Conservation (phyloP, 2,329 filamentous ascomycete species). For the Raffaelea albimanens region DNA sequence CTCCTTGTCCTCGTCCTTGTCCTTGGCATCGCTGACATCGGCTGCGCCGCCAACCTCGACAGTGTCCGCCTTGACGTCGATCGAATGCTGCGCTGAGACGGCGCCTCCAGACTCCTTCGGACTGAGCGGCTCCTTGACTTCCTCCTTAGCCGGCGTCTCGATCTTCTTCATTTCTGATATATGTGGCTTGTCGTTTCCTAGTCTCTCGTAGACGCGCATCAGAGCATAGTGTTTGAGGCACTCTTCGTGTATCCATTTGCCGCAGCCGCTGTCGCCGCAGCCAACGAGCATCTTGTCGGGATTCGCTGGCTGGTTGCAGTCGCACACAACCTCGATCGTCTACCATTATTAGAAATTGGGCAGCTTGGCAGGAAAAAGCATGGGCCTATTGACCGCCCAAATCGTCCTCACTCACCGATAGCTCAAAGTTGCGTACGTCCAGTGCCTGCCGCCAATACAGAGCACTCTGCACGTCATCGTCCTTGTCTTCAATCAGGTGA, state of each 20-base stretch:
- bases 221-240: slow-evolving; percentile 50
- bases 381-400: too few relatives aligned
- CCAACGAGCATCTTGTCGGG: slow-evolving; percentile 51
- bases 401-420: slow-evolving; percentile 39
- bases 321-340: slow-evolving; percentile 47
- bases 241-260: slow-evolving; percentile 54
- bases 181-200: slow-evolving; percentile 43
- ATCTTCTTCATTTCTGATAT: slow-evolving; percentile 23
- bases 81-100: slow-evolving; percentile 38
- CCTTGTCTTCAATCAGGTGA: slow-evolving; percentile 61
- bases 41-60: slow-evolving; percentile 18
- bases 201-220: slow-evolving; percentile 35
- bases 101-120: slow-evolving; percentile 41
- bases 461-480: slow-evolving; percentile 50
- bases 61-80: slow-evolving; percentile 40
- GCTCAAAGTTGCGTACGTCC: slow-evolving; percentile 44
- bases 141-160: slow-evolving; percentile 14
- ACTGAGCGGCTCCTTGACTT: slow-evolving; percentile 37
- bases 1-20: background rate
- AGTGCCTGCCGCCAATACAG: slow-evolving; percentile 58
- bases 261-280: slow-evolving; percentile 45
- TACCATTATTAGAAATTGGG: slow-evolving; percentile 18
- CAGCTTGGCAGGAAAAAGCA: background rate
- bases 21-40: background rate
- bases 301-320: slow-evolving; percentile 50